A percentile compares a stretch with the other conserved stretches of the same genome.
These are phyloP conservation scores for Penicillium riverlandense DNA, from an alignment of 495 filamentous ascomycete genomes.

Conservation along the genomic window DNA sequence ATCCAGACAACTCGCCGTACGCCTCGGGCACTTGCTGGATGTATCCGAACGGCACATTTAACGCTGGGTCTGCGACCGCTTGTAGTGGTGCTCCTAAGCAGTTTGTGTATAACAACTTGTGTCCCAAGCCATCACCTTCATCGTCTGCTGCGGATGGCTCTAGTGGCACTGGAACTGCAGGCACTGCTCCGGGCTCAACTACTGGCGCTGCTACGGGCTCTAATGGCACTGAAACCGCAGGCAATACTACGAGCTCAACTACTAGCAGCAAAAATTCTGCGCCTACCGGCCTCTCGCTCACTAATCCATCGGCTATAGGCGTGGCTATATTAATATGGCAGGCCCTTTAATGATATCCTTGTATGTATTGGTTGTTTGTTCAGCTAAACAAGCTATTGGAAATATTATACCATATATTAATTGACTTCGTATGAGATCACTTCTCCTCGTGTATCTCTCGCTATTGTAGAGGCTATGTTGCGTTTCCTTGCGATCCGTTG, in stretches of 20 bases:
- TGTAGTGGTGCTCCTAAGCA: conserved; percentile 12
- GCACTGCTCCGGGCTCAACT: conserved; percentile 3
- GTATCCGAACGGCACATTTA: conserved; percentile 17
- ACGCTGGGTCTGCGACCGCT: conserved; percentile 8
- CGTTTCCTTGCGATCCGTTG: too few relatives aligned
- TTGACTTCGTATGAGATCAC: conserved; percentile 4
- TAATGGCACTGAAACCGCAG: too few relatives aligned
- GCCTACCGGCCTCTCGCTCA: conserved; percentile 7
- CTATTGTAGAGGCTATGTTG: conserved; percentile 3
- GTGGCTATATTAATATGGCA: conserved; percentile 11
- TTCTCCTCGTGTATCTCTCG: conserved; percentile 7
- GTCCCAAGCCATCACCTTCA: conserved; percentile 14
- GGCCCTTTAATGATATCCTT: conserved; percentile 8
- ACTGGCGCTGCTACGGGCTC: conserved; percentile 3
- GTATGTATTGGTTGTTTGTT: conserved; percentile 5
- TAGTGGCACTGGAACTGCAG: conserved; percentile 8
- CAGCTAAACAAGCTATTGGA: conserved; percentile 2
- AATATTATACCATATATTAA: conserved; percentile 4
- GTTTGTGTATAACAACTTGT: conserved; percentile 16
- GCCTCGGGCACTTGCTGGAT: conserved; percentile 16
- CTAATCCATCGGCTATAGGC: conserved; percentile 10
- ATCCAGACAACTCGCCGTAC: conserved; percentile 12
- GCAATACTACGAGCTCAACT: conserved; percentile 3
- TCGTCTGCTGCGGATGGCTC: conserved; percentile 6
- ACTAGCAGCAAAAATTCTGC: conserved; percentile 14